Percentiles rank a stretch among this genome's conserved stretches.
Conservation (phyloP, 352 stramenopile species). For the Thalassiosira delicatula region DNA sequence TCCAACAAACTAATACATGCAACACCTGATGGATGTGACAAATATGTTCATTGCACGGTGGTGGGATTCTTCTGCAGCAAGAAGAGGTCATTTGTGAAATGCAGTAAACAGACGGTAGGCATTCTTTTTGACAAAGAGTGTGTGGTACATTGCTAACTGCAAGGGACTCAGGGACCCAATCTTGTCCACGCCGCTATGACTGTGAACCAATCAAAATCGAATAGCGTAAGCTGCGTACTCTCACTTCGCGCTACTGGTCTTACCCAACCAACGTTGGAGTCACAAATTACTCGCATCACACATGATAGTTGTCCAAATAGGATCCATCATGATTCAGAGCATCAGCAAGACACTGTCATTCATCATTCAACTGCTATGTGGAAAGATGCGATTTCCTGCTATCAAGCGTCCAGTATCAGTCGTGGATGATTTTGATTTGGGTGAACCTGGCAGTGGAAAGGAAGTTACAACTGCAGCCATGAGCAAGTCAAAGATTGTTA, state of each 20-base stretch:
- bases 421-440: not conserved
- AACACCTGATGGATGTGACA: not conserved
- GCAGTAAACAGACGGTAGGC: not conserved
- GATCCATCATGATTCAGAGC: too few species aligned
- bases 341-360: not conserved
- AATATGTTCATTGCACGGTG: not conserved
- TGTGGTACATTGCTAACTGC: not conserved
- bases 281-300: too few species aligned
- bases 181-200: not conserved
- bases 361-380: not conserved
- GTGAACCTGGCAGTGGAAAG: not conserved
- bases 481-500: not conserved
- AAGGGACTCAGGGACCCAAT: not conserved
- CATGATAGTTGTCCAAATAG: too few species aligned
- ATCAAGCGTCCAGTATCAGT: too few species aligned
- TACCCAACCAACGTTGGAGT: too few species aligned
- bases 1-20: not conserved
- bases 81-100: not conserved
- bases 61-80: not conserved
- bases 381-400: not conserved
- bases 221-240: not conserved
- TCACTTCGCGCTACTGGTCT: too few species aligned
- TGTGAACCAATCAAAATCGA: too few species aligned
- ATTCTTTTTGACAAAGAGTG: not conserved
- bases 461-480: not conserved